Base-by-base conservation (phyloP, 2,329 filamentous ascomycete species). In the Sporothrix inflata region DNA sequence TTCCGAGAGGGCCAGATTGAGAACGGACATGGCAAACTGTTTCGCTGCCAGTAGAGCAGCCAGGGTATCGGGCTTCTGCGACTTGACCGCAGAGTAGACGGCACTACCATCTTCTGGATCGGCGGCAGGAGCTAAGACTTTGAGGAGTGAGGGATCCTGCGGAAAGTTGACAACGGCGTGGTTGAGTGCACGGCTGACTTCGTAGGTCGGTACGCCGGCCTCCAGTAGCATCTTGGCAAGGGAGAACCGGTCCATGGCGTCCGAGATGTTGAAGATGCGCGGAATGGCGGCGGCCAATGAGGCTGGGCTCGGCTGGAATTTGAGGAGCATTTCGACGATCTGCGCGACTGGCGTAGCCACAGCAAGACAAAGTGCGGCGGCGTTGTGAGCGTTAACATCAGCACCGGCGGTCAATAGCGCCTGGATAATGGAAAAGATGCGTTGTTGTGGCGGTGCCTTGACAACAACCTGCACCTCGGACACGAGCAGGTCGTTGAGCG, bases 381-480 rank as follows among this genome's bases (percentile, higher is more conserved):
- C 86, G 34, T 87, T 84, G 72, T 84, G 82, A 1, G 82, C 81
- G 74, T 89, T 88, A n/a, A 88, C 80, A 63, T 89, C 84, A 1
- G 87, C 88, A 0, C 87, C 86, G 0, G 83, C 81, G 1, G 82
- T 80, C 1, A 90, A 76, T 0, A 90, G 81, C 0, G 82, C 78
- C 71, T 83, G 82, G 45, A 89, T 72, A 0, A 85, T 82, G 1
- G 83, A 80, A 5, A 86, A 77, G 1, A 82, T 82, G 4, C 83
- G 82, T 12, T 82, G 77, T 1, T 80, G 77, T 0, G 78, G 77
- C 0, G 78, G 79, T 2, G 80, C 79, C 70, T 83, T 79, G 11
- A 86, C 77, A 3, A 85, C 76, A 1, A 79, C 81, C 57, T 85
- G 82, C 4, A 89, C 84, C 75, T 90, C 88, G 19, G 84, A 82